Evolutionary conservation across 2,329 filamentous ascomycete species (phyloP), one percentile per base, ranked within the genome.

Genomic region (Ophiocordyceps robertsii): DNA sequence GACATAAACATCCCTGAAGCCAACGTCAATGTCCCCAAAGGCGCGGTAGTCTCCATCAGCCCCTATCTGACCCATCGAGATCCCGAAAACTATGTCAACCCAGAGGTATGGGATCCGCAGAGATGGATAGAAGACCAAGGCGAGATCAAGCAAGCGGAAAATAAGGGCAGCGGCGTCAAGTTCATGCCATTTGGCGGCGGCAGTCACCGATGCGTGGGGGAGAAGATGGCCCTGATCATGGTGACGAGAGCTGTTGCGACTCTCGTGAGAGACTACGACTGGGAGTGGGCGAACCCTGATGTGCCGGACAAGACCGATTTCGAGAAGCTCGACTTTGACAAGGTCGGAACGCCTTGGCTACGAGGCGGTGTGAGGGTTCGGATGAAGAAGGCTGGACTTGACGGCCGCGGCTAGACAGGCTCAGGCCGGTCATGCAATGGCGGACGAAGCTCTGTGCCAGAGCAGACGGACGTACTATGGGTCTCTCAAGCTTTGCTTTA

Each of bases 51-150:
- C 13, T 49, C 44, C 31, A 46, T 47, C 30, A 40, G 39, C 19
- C 46, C 47, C 1, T 47, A 47, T 31, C 32, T 46, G 16, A 47
- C 46, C 13, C 46, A 45, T 32, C 45, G 44, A 30, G 46, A 50
- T 38, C 24, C 45, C n/a, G 41, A 17, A 14, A 49, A 43, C 30
- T 48, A 27, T 27, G 24, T 9, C 6, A 27, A 27, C 24, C 24
- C 24, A 7, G 44, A 52, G 36, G 39, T 40, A 10, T 53, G 46
- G 47, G 31, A 46, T 35, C 51, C 48, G 24, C 1, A 37, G 7
- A 43, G 51, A 8, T 53, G 49, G 51, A 46, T 53, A 32, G 44
- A 43, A 19, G 43, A 38, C 12, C 40, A 43, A 21, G 46, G 43
- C 37, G 45, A 43, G 38, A 41, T 50, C 2, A 38, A 45, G 9